Evolutionary conservation across 371 early-diverging fungal genomes (phyloP).

Genomic region (Umbelopsis sp.): DNA sequence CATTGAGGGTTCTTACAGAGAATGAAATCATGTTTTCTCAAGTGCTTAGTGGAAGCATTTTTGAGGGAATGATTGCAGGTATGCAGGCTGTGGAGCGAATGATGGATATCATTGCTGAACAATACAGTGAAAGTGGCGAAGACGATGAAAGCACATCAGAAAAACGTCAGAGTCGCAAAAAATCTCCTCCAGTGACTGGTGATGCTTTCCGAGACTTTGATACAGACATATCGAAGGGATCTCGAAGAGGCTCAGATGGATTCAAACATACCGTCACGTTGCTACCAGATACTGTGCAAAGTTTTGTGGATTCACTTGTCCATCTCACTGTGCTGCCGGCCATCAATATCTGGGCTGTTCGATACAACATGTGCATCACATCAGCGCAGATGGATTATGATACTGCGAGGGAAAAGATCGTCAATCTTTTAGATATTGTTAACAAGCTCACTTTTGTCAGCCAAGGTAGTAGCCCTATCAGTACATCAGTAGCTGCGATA

Average conservation of each 20-base stretch:
- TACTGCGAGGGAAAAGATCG: conserved; percentile 21
- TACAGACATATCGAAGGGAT: conserved; percentile 4
- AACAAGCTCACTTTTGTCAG: not conserved
- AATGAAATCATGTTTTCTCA: conserved; percentile 38
- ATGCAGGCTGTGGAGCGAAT: conserved; percentile 27
- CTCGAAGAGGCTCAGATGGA: conserved; percentile 2
- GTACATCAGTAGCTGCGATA: not conserved
- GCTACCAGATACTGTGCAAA: conserved; percentile 30
- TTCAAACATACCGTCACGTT: conserved; percentile 6
- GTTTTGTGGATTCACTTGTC: conserved; percentile 30
- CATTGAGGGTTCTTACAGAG: conserved; percentile 43
- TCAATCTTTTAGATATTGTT: not conserved
- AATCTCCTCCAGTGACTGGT: not conserved
- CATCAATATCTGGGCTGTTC: conserved; percentile 33
- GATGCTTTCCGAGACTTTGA: conserved; percentile 15
- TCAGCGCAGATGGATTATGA: conserved; percentile 29
- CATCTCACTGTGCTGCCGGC: conserved; percentile 35
- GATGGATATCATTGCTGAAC: conserved; percentile 21
- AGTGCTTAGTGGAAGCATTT: conserved; percentile 26
- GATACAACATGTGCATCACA: conserved; percentile 20
- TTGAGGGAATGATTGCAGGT: conserved; percentile 25
- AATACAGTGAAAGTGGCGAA: conserved; percentile 13
- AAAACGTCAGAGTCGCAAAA: conserved; percentile 9
- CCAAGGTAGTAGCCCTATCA: not conserved
- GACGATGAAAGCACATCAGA: conserved; percentile 12